Base-by-base conservation (phyloP, 352 stramenopile genomes). In the Detonula confervacea region DNA sequence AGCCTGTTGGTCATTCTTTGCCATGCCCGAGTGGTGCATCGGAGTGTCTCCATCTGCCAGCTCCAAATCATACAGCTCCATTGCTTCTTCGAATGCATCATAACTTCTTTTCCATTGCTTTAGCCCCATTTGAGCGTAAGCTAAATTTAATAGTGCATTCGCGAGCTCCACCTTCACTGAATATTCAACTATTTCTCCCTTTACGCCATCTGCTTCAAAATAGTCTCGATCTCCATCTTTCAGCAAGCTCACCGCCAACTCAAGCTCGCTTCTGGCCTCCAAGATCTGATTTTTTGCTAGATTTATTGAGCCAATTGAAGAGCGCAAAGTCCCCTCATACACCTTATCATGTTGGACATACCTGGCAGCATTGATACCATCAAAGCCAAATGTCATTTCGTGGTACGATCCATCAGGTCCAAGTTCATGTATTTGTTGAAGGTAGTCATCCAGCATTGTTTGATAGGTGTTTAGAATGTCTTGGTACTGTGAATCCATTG, bases 241-340 rank as follows among this genome's bases (percentile, higher is more conserved):
- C 9, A 81, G 46, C 24, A 72, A 67, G 29, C 20, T 18, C 22
- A 65, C 49, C 9, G 73, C 65, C 22, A 65, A 22, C 30, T 63
- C 51, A 24, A 81, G 42, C 64, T 81, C 63, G 29, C 60, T 42
- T 44, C 37, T 66, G 0, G 63, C 73, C 25, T 68, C 35, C 47
- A 44, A 44, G 16, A 74, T 29, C 18, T 70, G 20, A 57, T 75
- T 75, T n/a, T 65, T 22, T 18, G 47, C 73, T 11, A 76, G 54
- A 20, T 62, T 46, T 1, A 81, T 14, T n/a, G 73, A 57, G 22
- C 73, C 73, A 61, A 81, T 75, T 14, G 33, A 55, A 9, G 64
- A 73, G 2, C 64, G 61, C n/a, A 81, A 24, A 27, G 63, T 81
- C 25, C 64, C 73, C 44, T 81, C 73, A 14, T 81, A 81, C 7